phyloP scores from a whole-genome alignment of 768 basidiomycete species.

The Termitomyces sp. region DNA sequence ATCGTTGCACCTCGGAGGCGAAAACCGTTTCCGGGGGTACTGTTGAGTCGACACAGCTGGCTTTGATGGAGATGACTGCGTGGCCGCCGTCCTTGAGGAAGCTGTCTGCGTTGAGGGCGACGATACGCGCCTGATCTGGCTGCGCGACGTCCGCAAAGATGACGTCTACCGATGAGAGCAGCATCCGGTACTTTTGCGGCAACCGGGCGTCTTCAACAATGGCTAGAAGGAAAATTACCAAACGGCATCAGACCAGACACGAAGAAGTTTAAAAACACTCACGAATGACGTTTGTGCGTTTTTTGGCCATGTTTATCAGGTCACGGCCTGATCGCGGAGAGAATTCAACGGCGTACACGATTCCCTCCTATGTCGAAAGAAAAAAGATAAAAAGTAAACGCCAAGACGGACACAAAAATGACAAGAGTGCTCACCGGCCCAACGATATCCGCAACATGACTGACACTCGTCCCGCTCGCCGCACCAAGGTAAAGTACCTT shows the following conservation, averaged over 20 bases:
- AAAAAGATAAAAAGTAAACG: slow-evolving; percentile 5
- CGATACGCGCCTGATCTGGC: slow-evolving; percentile 98
- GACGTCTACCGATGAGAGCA: slow-evolving; percentile 91
- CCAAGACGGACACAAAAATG: not conserved
- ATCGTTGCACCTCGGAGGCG: slow-evolving; percentile 75
- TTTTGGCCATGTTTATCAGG: slow-evolving; percentile 98
- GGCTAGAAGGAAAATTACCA: slow-evolving; percentile 36
- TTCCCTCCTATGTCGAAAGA: slow-evolving; percentile 62
- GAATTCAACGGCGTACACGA: slow-evolving; percentile 98
- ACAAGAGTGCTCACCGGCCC: slow-evolving; percentile 65
- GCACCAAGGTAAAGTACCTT: slow-evolving; percentile 98
- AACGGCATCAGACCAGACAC: not conserved
- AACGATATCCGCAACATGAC: slow-evolving; percentile 98
- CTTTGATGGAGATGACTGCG: slow-evolving; percentile 96
- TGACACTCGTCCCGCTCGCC: slow-evolving; percentile 95
- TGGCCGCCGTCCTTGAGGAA: slow-evolving; percentile 96
- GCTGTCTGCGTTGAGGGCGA: slow-evolving; percentile 85
- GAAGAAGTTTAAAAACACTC: slow-evolving; percentile 25
- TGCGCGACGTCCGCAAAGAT: slow-evolving; percentile 99
- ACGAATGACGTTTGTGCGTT: slow-evolving; percentile 99
- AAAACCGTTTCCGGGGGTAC: slow-evolving; percentile 86
- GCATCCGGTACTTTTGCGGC: slow-evolving; percentile 97
- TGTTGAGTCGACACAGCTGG: slow-evolving; percentile 98
- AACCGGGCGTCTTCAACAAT: slow-evolving; percentile 97
- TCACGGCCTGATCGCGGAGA: slow-evolving; percentile 95